Evolutionary conservation across 176 grass and related monocot species (phyloP).

Genomic region (Oryza nivara): DNA sequence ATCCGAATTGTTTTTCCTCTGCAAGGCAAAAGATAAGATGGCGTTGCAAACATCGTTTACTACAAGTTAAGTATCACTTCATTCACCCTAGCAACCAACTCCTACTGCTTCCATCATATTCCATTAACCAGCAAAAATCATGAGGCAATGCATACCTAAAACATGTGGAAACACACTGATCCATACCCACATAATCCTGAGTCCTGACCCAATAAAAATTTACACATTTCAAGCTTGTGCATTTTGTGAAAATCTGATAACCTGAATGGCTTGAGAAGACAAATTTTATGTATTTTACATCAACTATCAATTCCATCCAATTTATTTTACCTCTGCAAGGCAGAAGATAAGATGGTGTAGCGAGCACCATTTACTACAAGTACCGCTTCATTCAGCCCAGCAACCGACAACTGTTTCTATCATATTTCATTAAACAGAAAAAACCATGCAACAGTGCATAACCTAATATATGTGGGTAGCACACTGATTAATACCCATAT

Average conservation of each 20-base stretch:
- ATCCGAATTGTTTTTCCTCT: not conserved
- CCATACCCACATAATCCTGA: not conserved
- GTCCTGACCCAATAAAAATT: constrained; percentile 3
- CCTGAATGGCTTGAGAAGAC: not conserved
- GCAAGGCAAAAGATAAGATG: not conserved
- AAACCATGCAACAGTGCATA: not conserved
- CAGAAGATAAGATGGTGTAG: not conserved
- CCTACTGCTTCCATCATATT: not conserved
- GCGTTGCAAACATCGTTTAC: not conserved
- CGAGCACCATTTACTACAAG: not conserved
- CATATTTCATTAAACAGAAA: not conserved
- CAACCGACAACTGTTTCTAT: not conserved
- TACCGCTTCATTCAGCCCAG: not conserved
- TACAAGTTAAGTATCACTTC: not conserved
- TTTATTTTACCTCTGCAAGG: not conserved
- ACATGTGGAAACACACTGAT: not conserved
- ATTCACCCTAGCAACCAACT: not conserved
- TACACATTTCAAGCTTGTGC: not conserved
- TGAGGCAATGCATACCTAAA: not conserved
- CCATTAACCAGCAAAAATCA: constrained; percentile 1
- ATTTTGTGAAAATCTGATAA: not conserved
- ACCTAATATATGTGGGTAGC: not conserved
- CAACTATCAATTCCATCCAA: not conserved
- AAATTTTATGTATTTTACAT: not conserved
- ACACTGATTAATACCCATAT: not conserved